Conservation (phyloP, 2,329 filamentous ascomycete species). For the Corinectria fuckeliana region DNA sequence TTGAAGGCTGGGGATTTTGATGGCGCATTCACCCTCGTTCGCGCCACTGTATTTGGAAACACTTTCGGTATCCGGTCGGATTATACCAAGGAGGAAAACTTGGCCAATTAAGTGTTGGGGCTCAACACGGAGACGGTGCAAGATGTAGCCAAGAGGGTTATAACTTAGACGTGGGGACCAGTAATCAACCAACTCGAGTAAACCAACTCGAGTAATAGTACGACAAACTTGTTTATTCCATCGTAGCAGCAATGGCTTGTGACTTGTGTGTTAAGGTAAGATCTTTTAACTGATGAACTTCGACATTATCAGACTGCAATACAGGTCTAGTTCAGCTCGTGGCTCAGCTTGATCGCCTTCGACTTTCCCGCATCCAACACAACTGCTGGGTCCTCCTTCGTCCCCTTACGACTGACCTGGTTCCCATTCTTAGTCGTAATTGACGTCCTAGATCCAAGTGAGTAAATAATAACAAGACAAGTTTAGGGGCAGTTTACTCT, state of each 20-base stretch:
- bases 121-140: conserved; percentile 2
- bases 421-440: conserved; percentile 52
- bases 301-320: too few relatives aligned
- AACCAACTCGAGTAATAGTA: too few relatives aligned
- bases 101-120: conserved; percentile 17
- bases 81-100: conserved; percentile 18
- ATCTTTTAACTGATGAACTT: too few relatives aligned
- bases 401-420: conserved; percentile 48
- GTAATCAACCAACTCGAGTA: too few relatives aligned
- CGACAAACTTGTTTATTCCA: too few relatives aligned
- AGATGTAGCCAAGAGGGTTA: not conserved
- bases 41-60: conserved; percentile 17
- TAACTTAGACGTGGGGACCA: not conserved
- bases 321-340: conserved; percentile 48
- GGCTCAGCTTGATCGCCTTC: conserved; percentile 49
- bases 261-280: too few relatives aligned
- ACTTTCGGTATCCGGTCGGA: conserved; percentile 17
- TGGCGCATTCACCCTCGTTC: conserved; percentile 21
- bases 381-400: conserved; percentile 51
- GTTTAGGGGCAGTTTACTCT: conserved; percentile 40
- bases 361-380: conserved; percentile 51
- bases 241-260: too few relatives aligned
- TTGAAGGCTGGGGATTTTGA: conserved; percentile 17
- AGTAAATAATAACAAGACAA: not conserved
- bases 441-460: not conserved